phyloP scores from a whole-genome alignment of 192 early-diverging fungal species.

The Fimicolochytrium jonesii region DNA sequence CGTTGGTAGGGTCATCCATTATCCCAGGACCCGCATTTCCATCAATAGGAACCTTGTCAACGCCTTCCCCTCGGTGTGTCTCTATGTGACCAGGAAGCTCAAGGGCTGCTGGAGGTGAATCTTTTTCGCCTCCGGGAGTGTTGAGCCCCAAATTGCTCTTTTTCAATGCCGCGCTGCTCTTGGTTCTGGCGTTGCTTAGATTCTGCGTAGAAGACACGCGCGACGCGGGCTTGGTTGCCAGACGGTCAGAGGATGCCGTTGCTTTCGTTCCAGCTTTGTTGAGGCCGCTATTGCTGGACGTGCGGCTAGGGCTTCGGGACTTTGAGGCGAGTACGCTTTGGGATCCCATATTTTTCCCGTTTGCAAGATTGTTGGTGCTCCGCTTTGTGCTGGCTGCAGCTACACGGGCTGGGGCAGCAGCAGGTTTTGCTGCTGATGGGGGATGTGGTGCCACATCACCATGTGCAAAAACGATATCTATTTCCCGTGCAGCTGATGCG shows the following conservation, averaged over 20 bases:
- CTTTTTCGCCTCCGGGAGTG: background rate
- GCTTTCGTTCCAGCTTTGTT: too few relatives aligned
- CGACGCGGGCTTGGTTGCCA: background rate
- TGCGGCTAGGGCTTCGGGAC: too few relatives aligned
- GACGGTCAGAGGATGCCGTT: too few relatives aligned
- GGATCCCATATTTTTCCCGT: background rate
- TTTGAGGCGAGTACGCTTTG: too few relatives aligned
- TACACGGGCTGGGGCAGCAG: too few relatives aligned
- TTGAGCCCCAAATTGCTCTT: background rate
- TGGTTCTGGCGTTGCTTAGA: background rate
- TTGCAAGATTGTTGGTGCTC: background rate
- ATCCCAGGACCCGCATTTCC: conserved; percentile 9
- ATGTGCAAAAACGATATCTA: conserved; percentile 37
- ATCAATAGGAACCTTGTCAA: conserved; percentile 9
- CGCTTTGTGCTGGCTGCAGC: too few relatives aligned
- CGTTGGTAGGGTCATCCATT: conserved; percentile 1
- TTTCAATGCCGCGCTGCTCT: background rate
- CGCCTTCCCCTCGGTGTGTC: background rate
- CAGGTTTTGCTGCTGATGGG: too few relatives aligned
- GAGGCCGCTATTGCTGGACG: too few relatives aligned
- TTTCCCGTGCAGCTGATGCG: conserved; percentile 45
- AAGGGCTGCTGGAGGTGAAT: background rate
- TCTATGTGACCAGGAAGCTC: background rate
- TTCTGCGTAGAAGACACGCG: background rate
- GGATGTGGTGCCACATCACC: too few relatives aligned